Conservation (phyloP, 2,329 filamentous ascomycete genomes). For the Xylariaceae sp. region DNA sequence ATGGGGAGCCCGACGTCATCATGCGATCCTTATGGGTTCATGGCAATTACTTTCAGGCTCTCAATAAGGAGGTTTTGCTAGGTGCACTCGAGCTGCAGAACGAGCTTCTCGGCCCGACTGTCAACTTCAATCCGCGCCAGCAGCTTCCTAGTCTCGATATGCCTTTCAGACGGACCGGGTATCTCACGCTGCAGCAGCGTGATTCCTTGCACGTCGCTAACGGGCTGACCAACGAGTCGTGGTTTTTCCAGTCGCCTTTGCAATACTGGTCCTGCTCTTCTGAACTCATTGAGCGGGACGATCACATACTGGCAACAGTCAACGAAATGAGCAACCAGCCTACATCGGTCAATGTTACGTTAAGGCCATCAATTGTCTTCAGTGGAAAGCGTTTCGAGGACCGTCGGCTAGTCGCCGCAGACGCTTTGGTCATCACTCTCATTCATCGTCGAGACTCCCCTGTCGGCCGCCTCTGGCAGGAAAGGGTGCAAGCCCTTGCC, state of each 20-base stretch:
- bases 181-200: constrained; percentile 42
- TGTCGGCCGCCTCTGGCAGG: constrained; percentile 60
- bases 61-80: constrained; percentile 59
- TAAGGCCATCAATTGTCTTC: constrained; percentile 74
- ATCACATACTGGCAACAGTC: constrained; percentile 61
- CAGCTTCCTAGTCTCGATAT: constrained; percentile 26
- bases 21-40: constrained; percentile 81
- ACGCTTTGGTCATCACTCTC: constrained; percentile 72
- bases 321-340: constrained; percentile 57
- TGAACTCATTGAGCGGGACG: constrained; percentile 52
- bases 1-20: constrained; percentile 60
- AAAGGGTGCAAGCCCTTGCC: constrained; percentile 50
- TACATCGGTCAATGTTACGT: constrained; percentile 65
- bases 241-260: constrained; percentile 78
- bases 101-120: constrained; percentile 57
- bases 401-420: constrained; percentile 61
- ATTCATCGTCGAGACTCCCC: constrained; percentile 62
- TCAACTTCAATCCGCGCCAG: constrained; percentile 48
- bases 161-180: constrained; percentile 29
- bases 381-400: constrained; percentile 73
- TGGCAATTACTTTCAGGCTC: constrained; percentile 71
- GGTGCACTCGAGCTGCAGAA: constrained; percentile 66
- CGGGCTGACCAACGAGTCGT: constrained; percentile 56
- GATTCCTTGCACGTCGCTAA: constrained; percentile 55
- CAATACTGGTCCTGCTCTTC: constrained; percentile 73